A percentile compares a stretch with the other conserved stretches of the same genome.
phyloP scores from a whole-genome alignment of 257 asterid genomes.

The Scutellaria minor region DNA sequence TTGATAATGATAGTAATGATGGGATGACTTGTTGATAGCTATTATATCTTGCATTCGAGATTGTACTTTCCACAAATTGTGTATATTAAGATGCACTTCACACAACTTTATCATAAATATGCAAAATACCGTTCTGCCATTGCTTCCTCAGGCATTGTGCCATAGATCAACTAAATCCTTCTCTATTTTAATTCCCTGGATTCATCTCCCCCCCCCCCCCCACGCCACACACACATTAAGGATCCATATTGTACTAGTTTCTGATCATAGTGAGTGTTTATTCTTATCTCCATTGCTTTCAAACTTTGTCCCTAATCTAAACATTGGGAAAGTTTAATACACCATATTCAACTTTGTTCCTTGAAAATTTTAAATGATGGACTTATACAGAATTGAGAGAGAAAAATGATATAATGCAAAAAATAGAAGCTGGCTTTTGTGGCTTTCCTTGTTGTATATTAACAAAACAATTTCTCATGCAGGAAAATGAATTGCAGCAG shows the following conservation, averaged over 20 bases:
- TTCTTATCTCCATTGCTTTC: not conserved
- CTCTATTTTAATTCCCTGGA: not conserved
- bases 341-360: no score
- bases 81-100: not conserved
- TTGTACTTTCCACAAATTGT: not conserved
- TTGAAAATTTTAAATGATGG: not conserved
- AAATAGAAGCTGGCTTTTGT: not conserved
- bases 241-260: not conserved
- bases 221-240: no score
- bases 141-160: not conserved
- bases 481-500: conserved; percentile 17
- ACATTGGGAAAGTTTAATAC: not conserved
- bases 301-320: not conserved
- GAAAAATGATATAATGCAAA: not conserved
- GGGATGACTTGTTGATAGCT: not conserved
- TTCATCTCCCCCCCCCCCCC: not conserved
- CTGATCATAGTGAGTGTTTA: not conserved
- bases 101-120: not conserved
- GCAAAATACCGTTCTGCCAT: not conserved
- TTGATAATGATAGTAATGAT: not conserved
- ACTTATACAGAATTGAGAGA: not conserved
- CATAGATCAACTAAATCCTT: not conserved
- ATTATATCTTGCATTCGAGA: not conserved
- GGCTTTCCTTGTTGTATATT: not conserved
- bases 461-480: conserved; percentile 10